phyloP scores from a whole-genome alignment of 305 asterid genomes.

The Caryopteris hybrid region DNA sequence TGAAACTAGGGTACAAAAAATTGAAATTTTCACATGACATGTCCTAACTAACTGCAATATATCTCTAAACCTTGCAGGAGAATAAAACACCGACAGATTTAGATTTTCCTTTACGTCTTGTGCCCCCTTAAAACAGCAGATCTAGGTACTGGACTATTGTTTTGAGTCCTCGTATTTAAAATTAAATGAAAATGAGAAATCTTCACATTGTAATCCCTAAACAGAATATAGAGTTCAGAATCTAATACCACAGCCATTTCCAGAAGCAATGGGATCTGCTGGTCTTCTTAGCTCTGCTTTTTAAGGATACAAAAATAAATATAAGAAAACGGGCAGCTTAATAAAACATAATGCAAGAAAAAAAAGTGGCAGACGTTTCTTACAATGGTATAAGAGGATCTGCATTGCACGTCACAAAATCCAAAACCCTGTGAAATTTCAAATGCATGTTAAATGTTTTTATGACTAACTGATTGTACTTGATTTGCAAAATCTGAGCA shows the following conservation, averaged over 20 bases:
- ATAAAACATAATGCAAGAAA: background rate
- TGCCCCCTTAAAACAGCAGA: background rate
- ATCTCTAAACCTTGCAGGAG: no score
- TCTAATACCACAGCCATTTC: constrained; percentile 64
- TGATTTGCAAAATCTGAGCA: background rate
- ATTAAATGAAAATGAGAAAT: background rate
- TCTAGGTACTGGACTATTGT: background rate
- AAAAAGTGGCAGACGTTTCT: constrained; percentile 8
- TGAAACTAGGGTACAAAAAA: no score
- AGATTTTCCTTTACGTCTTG: no score
- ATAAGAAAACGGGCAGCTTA: background rate
- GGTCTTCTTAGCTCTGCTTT: constrained; percentile 41
- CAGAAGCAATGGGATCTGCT: constrained; percentile 42
- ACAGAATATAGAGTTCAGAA: background rate
- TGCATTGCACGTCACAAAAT: constrained; percentile 37
- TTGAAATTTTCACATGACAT: no score
- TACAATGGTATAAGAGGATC: constrained; percentile 66
- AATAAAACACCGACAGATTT: no score
- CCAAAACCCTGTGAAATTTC: constrained; percentile 46
- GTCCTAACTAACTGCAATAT: no score
- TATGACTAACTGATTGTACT: background rate
- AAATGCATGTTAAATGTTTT: background rate
- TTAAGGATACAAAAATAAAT: background rate
- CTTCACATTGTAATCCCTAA: background rate
- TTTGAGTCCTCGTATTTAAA: background rate